A percentile compares a stretch with the other conserved stretches of the same genome.
Conservation (phyloP, 2,329 filamentous ascomycete species). For the Calonectria montana region DNA sequence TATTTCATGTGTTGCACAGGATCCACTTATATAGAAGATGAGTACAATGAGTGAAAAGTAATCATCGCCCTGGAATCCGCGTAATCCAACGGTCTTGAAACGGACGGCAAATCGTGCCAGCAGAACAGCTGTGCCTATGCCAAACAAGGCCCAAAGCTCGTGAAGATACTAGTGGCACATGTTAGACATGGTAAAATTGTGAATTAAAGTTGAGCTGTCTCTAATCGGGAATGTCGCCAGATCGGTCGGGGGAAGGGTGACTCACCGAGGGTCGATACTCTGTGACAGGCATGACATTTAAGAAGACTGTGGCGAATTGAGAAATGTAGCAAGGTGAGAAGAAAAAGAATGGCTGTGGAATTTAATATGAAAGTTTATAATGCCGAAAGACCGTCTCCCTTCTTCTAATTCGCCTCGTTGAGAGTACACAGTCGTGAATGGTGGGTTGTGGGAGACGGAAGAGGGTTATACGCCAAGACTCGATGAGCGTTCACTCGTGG, state of each 20-base stretch:
- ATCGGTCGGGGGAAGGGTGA: no score
- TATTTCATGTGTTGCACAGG: constrained; percentile 48
- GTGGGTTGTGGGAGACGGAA: neutral
- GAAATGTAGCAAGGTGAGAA: no score
- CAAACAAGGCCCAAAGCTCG: constrained; percentile 47
- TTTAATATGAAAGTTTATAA: neutral
- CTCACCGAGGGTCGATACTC: constrained; percentile 21
- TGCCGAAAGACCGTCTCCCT: neutral
- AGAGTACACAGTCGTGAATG: neutral
- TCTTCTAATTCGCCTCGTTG: neutral
- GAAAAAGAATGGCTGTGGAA: neutral
- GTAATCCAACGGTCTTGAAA: constrained; percentile 50
- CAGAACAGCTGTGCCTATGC: constrained; percentile 46
- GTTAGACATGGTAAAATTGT: neutral
- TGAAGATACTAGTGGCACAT: constrained; percentile 36
- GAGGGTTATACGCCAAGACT: neutral
- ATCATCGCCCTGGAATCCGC: constrained; percentile 52
- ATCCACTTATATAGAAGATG: constrained; percentile 49
- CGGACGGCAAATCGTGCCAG: constrained; percentile 48
- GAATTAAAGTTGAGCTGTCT: neutral
- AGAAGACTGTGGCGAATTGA: neutral
- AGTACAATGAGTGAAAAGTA: constrained; percentile 48
- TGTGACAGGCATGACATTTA: constrained; percentile 10
- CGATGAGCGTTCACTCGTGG: neutral
- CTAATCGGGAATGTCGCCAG: no score